Percentiles rank a stretch among this genome's conserved stretches.
These are phyloP conservation scores for Epichloe coenophiala DNA, from an alignment of 2,329 filamentous ascomycete genomes.

Conservation along the genomic window DNA sequence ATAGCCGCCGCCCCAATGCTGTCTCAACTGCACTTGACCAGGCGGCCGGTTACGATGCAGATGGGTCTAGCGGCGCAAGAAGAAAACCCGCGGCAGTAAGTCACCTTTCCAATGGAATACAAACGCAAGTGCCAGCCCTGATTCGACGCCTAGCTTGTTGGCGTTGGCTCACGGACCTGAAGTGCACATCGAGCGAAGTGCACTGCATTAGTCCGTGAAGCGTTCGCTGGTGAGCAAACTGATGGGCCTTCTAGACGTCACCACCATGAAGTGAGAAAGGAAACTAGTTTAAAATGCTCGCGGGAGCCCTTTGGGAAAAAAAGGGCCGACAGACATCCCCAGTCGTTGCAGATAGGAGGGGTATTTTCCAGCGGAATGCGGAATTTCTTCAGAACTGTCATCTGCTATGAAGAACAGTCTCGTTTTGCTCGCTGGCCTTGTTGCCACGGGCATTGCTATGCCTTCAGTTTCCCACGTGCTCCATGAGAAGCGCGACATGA, in stretches of 20 bases:
- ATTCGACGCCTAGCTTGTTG: not conserved
- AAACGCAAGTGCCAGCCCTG: not conserved
- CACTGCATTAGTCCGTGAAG: too few relatives aligned
- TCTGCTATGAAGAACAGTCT: slow-evolving; percentile 10
- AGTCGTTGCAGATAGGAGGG: not conserved
- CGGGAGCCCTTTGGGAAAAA: not conserved
- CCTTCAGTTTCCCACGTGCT: slow-evolving; percentile 14
- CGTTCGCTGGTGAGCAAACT: too few relatives aligned
- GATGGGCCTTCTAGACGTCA: too few relatives aligned
- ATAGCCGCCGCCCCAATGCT: not conserved
- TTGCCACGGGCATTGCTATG: slow-evolving; percentile 7
- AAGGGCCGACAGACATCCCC: too few relatives aligned
- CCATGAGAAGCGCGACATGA: slow-evolving; percentile 18
- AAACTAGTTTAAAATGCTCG: not conserved
- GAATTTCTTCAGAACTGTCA: not conserved
- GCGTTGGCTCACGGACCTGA: not conserved
- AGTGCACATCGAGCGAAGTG: not conserved
- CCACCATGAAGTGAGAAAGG: not conserved
- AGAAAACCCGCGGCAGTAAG: too few relatives aligned
- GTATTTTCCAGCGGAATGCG: not conserved
- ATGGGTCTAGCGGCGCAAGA: too few relatives aligned
- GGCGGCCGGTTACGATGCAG: too few relatives aligned
- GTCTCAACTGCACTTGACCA: too few relatives aligned
- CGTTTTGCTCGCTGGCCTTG: slow-evolving; percentile 9
- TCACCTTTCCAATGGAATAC: too few relatives aligned